A percentile compares a stretch with the other conserved stretches of the same genome.
phyloP scores from a whole-genome alignment of 305 asterid species.

The Fraxinus platypoda region DNA sequence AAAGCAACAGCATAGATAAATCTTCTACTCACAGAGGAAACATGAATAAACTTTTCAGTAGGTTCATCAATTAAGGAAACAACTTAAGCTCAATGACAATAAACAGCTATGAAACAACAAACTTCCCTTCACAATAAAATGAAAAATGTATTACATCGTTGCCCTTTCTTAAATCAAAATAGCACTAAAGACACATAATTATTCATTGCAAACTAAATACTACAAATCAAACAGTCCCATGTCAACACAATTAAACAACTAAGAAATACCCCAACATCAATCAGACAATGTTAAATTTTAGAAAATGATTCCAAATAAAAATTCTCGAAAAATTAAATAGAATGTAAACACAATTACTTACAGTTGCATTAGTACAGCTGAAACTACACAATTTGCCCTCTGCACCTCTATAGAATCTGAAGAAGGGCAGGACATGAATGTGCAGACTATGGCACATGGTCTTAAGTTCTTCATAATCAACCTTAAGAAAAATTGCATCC shows the following conservation, averaged over 20 bases:
- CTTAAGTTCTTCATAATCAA: constrained; percentile 64
- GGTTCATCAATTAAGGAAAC: no score
- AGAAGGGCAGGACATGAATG: constrained; percentile 76
- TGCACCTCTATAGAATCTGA: constrained; percentile 55
- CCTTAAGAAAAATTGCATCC: constrained; percentile 40
- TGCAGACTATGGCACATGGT: constrained; percentile 72
- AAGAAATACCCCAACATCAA: not conserved
- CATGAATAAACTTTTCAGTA: no score
- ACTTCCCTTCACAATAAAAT: not conserved
- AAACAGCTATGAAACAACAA: not conserved
- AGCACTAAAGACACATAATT: not conserved
- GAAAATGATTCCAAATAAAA: not conserved
- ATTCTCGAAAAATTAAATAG: no score
- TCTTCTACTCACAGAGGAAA: no score
- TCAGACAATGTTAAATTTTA: not conserved
- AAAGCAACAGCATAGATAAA: no score
- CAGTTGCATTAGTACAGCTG: constrained; percentile 74
- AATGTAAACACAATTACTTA: constrained; percentile 25
- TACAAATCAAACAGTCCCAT: not conserved
- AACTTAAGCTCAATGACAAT: no score
- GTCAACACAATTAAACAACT: not conserved
- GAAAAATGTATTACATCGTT: not conserved
- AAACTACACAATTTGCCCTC: no score
- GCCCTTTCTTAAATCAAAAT: not conserved
- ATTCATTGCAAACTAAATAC: not conserved